A percentile compares a stretch with the other conserved stretches of the same genome.
phyloP scores from a whole-genome alignment of 805 yeast species.

The Zygoascus ofunaensis region DNA sequence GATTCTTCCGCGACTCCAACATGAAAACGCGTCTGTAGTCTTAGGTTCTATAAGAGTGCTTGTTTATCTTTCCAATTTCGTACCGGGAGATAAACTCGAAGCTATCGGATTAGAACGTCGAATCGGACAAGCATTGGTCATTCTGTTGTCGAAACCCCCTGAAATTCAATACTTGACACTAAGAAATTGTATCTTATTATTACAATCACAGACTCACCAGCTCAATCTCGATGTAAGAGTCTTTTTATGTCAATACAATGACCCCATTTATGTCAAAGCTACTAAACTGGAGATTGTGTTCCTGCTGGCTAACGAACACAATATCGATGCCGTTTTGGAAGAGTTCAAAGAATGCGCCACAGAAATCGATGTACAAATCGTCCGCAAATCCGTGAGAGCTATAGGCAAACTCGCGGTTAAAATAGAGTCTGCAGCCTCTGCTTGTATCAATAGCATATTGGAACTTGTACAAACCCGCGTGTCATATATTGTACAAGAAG shows the following conservation, averaged over 20 bases:
- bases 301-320: constrained; percentile 58
- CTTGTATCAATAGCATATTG: constrained; percentile 54
- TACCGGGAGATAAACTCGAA: constrained; percentile 44
- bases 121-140: constrained; percentile 58
- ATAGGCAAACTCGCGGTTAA: constrained; percentile 84
- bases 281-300: constrained; percentile 84
- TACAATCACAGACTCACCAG: constrained; percentile 56
- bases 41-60: constrained; percentile 66
- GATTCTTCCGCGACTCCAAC: constrained; percentile 63
- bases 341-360: constrained; percentile 83
- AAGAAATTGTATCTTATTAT: constrained; percentile 67
- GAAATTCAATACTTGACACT: constrained; percentile 78
- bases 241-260: constrained; percentile 76
- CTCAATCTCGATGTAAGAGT: constrained; percentile 59
- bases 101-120: constrained; percentile 47
- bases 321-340: constrained; percentile 50
- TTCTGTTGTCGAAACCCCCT: constrained; percentile 63
- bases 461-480: constrained; percentile 56
- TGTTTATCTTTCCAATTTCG: constrained; percentile 64
- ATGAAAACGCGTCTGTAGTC: constrained; percentile 73
- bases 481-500: constrained; percentile 71
- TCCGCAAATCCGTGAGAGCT: constrained; percentile 79
- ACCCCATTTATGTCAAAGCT: constrained; percentile 80
- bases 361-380: constrained; percentile 78
- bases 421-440: constrained; percentile 48